phyloP scores from a whole-genome alignment of 129 eudicot species.

The Oenanthe sinensis region DNA sequence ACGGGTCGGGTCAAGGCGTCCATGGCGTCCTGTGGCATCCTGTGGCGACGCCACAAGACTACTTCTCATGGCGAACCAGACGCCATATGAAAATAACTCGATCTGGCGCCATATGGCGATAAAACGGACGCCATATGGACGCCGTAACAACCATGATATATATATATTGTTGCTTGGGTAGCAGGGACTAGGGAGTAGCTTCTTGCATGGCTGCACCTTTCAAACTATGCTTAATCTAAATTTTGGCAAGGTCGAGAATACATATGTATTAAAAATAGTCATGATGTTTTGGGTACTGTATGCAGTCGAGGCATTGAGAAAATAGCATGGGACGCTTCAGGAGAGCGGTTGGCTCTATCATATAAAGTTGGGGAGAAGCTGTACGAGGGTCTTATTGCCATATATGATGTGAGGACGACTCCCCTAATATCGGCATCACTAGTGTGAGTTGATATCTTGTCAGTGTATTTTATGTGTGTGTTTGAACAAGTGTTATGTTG shows the following conservation, averaged over 20 bases:
- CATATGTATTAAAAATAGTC: neutral
- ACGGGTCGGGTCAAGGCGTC: too few relatives aligned
- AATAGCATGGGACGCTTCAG: constrained; percentile 98
- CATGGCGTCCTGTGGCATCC: too few relatives aligned
- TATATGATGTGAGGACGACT: constrained; percentile 79
- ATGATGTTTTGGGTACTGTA: constrained; percentile 8
- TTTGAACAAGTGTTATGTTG: neutral
- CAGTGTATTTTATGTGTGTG: neutral
- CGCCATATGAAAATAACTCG: too few relatives aligned
- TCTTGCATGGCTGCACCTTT: neutral
- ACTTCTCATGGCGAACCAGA: too few relatives aligned
- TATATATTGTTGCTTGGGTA: neutral
- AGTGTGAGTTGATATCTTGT: constrained; percentile 38
- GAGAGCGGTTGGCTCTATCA: constrained; percentile 89
- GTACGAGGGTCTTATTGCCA: constrained; percentile 77
- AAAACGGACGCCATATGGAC: too few relatives aligned
- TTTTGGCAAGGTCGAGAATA: neutral
- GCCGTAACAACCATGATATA: too few relatives aligned
- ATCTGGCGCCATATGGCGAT: too few relatives aligned
- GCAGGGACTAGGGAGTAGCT: neutral
- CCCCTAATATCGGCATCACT: constrained; percentile 70
- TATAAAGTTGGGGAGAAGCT: constrained; percentile 79
- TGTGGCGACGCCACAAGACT: too few relatives aligned
- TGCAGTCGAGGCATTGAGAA: constrained; percentile 79
- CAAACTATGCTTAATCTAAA: neutral